A percentile compares a stretch with the other conserved stretches of the same genome.
Evolutionary conservation across 2,329 filamentous ascomycete species (phyloP).

Genomic region (Aspergillus ibericus): DNA sequence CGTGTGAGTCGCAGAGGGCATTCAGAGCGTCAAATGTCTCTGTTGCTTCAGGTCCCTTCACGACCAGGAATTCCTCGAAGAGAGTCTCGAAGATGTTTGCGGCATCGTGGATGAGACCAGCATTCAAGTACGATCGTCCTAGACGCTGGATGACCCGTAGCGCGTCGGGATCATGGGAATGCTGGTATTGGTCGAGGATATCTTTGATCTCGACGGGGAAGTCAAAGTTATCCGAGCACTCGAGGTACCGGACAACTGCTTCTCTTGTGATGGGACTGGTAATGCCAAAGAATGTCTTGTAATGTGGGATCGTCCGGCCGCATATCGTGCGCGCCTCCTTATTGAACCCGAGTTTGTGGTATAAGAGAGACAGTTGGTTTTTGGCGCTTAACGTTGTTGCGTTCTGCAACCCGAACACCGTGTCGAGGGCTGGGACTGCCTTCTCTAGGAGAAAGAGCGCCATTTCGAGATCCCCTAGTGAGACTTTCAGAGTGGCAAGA

Average conservation of each 20-base stretch:
- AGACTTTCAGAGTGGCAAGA: constrained; percentile 28
- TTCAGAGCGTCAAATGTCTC: constrained; percentile 34
- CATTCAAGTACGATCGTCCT: constrained; percentile 30
- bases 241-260: constrained; percentile 26
- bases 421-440: constrained; percentile 30
- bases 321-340: constrained; percentile 28
- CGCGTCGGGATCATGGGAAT: constrained; percentile 23
- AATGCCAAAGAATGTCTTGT: constrained; percentile 27
- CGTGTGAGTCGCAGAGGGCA: constrained; percentile 29
- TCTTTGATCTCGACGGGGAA: constrained; percentile 29
- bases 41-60: constrained; percentile 25
- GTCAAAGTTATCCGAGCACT: constrained; percentile 30
- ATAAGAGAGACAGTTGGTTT: constrained; percentile 30
- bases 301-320: constrained; percentile 26
- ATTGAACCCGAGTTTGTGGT: constrained; percentile 31
- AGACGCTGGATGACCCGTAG: constrained; percentile 30
- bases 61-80: constrained; percentile 28
- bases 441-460: constrained; percentile 30
- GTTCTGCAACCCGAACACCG: constrained; percentile 31
- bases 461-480: constrained; percentile 29
- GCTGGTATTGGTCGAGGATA: constrained; percentile 29
- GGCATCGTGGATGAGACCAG: constrained; percentile 30
- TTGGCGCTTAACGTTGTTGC: constrained; percentile 31
- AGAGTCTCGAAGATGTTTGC: constrained; percentile 27
- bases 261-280: constrained; percentile 26